phyloP scores from a whole-genome alignment of 2,329 filamentous ascomycete genomes.

The Verticillium longisporum region DNA sequence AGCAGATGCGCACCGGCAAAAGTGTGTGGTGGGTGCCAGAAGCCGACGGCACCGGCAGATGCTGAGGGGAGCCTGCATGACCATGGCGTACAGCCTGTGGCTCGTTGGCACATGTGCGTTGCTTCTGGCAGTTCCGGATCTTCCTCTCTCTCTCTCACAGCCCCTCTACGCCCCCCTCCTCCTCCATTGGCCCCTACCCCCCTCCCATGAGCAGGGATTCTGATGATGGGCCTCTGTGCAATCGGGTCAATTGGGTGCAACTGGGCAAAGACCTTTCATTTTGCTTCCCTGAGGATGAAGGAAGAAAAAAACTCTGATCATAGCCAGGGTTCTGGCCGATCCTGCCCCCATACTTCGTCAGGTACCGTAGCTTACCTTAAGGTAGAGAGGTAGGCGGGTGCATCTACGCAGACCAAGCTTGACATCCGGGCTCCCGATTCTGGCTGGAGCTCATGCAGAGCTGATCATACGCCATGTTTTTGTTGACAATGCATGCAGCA shows the following conservation, averaged over 20 bases:
- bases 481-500: not conserved
- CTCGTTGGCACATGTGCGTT: not conserved
- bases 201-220: not conserved
- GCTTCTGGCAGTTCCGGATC: not conserved
- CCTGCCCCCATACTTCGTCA: not conserved
- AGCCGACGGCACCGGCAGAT: not conserved
- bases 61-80: not conserved
- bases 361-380: too few relatives aligned
- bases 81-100: not conserved
- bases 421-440: not conserved
- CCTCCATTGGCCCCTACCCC: too few relatives aligned
- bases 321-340: not conserved
- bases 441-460: not conserved
- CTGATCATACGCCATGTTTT: not conserved
- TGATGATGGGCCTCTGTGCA: not conserved
- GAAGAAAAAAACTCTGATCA: not conserved
- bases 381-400: too few relatives aligned
- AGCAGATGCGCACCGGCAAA: not conserved
- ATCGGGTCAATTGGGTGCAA: not conserved
- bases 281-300: too few relatives aligned
- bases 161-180: not conserved
- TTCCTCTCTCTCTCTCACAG: not conserved
- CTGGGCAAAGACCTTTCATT: not conserved
- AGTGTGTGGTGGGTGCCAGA: not conserved
- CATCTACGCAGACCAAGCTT: not conserved